Evolutionary conservation across 2,329 filamentous ascomycete species (phyloP).

Genomic region (Bertia moriformis): DNA sequence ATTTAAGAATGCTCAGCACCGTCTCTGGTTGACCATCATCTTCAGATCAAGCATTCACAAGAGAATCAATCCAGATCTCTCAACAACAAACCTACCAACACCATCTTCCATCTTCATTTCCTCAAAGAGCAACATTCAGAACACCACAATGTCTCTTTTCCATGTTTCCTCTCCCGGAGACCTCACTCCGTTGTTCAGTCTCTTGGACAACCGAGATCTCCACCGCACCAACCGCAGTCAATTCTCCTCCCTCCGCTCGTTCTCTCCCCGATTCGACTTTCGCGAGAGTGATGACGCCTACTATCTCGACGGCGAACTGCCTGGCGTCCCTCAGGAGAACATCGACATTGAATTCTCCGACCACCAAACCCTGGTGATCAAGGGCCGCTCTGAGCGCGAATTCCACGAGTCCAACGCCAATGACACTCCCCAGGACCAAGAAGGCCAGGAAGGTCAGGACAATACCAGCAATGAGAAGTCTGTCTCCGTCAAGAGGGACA

Average conservation of each 20-base stretch:
- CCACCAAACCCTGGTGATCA: slow-evolving; percentile 26
- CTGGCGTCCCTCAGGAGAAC: slow-evolving; percentile 26
- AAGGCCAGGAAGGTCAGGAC: background rate
- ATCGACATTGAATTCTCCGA: slow-evolving; percentile 30
- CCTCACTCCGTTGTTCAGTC: slow-evolving; percentile 25
- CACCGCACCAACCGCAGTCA: slow-evolving; percentile 12
- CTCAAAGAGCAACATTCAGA: background rate
- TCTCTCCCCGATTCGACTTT: slow-evolving; percentile 24
- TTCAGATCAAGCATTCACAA: background rate
- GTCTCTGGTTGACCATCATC: background rate
- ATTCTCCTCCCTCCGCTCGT: slow-evolving; percentile 7
- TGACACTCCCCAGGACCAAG: background rate
- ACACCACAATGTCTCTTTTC: slow-evolving; percentile 14
- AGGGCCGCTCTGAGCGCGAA: slow-evolving; percentile 21
- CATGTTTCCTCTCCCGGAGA: slow-evolving; percentile 13
- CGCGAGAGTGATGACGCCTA: slow-evolving; percentile 25
- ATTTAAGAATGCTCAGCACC: background rate
- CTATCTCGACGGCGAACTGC: slow-evolving; percentile 29
- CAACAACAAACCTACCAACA: no score
- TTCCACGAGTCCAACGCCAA: no score
- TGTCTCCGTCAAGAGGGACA: background rate
- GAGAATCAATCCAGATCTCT: background rate
- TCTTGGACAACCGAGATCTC: slow-evolving; percentile 25
- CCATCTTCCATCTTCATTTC: no score
- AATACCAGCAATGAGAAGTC: background rate